Conservation (phyloP, 202 grass and related monocot species). For the Zizania palustris region DNA sequence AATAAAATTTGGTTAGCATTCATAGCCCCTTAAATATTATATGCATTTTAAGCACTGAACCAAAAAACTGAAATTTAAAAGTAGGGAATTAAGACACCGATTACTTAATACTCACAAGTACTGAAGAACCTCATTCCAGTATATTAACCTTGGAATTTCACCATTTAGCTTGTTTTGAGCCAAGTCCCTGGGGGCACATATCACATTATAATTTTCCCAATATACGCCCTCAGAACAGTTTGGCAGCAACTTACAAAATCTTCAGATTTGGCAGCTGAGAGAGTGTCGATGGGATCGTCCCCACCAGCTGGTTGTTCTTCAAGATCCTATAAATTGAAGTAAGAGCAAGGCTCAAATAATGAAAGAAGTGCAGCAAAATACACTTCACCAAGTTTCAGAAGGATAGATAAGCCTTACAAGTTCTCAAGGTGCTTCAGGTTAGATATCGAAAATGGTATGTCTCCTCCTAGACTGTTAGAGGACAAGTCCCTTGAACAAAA, state of each 20-base stretch:
- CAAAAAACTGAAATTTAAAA: constrained; percentile 1
- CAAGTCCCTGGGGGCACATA: constrained; percentile 53
- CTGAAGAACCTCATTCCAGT: constrained; percentile 95
- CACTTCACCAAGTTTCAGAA: neutral
- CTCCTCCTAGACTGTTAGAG: constrained; percentile 78
- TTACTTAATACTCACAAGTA: constrained; percentile 66
- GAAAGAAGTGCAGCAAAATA: neutral
- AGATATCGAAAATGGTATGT: constrained; percentile 88
- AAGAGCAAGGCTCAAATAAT: constrained; percentile 14
- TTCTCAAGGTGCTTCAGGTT: constrained; percentile 85
- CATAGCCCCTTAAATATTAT: constrained; percentile 18
- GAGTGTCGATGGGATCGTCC: constrained; percentile 71
- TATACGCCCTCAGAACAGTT: neutral
- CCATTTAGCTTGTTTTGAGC: constrained; percentile 86
- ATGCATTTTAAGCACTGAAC: neutral
- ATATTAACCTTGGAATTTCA: constrained; percentile 83
- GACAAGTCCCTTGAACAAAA: constrained; percentile 73
- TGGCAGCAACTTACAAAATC: constrained; percentile 62
- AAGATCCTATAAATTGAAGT: constrained; percentile 53
- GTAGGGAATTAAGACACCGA: neutral
- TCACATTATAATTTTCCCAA: constrained; percentile 33
- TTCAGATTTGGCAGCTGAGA: constrained; percentile 86
- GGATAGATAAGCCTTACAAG: constrained; percentile 54
- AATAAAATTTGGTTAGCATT: constrained; percentile 25
- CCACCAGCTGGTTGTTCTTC: constrained; percentile 83